phyloP scores from a whole-genome alignment of 2,329 filamentous ascomycete genomes.

The Pseudocercospora cruenta region DNA sequence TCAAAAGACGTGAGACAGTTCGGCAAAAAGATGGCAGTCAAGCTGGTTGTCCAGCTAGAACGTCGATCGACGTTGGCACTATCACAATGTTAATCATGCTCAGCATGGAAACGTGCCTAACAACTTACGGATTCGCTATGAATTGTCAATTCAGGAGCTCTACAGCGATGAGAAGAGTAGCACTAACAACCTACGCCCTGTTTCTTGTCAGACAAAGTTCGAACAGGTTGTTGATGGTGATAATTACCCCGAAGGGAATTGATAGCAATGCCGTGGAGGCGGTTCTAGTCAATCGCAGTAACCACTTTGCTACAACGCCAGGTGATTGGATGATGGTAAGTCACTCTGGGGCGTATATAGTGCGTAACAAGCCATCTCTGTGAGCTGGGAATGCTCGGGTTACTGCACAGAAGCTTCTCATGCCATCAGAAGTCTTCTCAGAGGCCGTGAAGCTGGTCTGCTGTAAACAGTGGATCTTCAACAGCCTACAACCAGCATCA shows the following conservation, averaged over 20 bases:
- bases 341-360: background rate
- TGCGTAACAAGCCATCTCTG: background rate
- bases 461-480: background rate
- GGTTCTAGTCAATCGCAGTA: slow-evolving; percentile 40
- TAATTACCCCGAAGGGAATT: slow-evolving; percentile 36
- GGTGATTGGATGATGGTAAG: background rate
- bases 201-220: background rate
- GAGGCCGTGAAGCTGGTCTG: no score
- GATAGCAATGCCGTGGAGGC: slow-evolving; percentile 31
- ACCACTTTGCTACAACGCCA: slow-evolving; percentile 35
- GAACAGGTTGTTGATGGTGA: background rate
- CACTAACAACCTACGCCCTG: slow-evolving; percentile 30
- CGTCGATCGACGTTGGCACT: background rate
- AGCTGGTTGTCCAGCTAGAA: background rate
- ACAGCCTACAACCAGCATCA: background rate
- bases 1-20: no score
- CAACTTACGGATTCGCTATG: background rate
- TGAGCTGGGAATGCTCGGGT: no score
- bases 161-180: background rate
- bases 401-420: no score
- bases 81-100: no score
- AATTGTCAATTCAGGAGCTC: background rate
- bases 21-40: background rate
- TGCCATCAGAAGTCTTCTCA: no score
- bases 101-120: no score